Conservation (phyloP, 2,329 filamentous ascomycete genomes). For the Aphanoascus verrucosus region DNA sequence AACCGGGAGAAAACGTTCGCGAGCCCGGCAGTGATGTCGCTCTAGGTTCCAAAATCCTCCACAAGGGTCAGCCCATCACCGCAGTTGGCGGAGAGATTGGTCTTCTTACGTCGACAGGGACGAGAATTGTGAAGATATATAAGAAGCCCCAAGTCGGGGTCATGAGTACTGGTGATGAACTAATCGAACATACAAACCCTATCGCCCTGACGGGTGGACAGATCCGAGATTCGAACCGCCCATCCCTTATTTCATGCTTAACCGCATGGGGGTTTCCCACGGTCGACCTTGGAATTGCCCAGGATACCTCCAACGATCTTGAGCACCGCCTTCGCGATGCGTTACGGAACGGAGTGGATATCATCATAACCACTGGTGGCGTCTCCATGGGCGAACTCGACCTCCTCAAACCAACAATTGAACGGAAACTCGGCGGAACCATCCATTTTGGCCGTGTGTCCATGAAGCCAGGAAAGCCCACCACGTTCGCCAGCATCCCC, state of each 20-base stretch:
- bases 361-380: conserved; percentile 84
- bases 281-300: conserved; percentile 74
- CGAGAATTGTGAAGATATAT: conserved; percentile 59
- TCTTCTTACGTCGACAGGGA: conserved; percentile 74
- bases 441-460: conserved; percentile 93
- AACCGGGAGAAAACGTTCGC: conserved; percentile 73
- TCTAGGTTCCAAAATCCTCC: conserved; percentile 57
- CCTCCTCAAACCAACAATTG: conserved; percentile 89
- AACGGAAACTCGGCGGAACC: conserved; percentile 75
- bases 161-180: conserved; percentile 88
- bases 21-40: conserved; percentile 83
- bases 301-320: conserved; percentile 49
- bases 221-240: conserved; percentile 86
- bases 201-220: conserved; percentile 62
- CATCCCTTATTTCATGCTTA: conserved; percentile 71
- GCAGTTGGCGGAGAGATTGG: conserved; percentile 85
- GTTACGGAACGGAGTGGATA: conserved; percentile 56
- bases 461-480: conserved; percentile 98
- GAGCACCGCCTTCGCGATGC: conserved; percentile 68
- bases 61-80: conserved; percentile 70
- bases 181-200: conserved; percentile 58
- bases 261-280: conserved; percentile 64
- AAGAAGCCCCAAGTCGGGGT: conserved; percentile 70
- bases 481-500: conserved; percentile 85
- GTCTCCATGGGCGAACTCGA: conserved; percentile 98